Base-by-base conservation (phyloP, 192 early-diverging fungal species). In the Coemansia sp. region DNA sequence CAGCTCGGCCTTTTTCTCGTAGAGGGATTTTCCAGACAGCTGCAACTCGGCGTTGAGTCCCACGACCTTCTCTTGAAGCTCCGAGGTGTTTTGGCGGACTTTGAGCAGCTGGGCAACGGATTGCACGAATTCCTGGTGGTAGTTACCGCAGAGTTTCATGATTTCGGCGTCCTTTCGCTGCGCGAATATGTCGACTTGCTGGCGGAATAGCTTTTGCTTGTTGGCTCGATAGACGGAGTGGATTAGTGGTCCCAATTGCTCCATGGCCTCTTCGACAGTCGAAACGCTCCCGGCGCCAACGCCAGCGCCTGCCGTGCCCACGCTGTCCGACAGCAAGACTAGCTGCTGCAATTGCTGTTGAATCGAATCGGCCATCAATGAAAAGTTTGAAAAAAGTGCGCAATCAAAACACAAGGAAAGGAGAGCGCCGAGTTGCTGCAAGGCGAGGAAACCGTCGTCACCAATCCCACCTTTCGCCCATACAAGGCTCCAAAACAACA, bases 101-200 rank as follows among this genome's bases (percentile, higher is more conserved):
- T 97, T 96, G 46, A 99, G 85, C 29, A 99, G 87, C 68, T 98
- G 94, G 54, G 96, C 96, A 5, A 99, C 94, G 0, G 94, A 92
- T 66, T 96, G 74, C n/a, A 83, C 73, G 61, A 79, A 81, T 62
- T 75, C 96, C 85, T 98, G 92, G 76, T 97, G 97, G 76, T 99
- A 93, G 74, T 89, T 87, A 70, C 92, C 93, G 81, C 98, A 99
- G 85, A 99, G 93, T 60, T 92, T 89, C 84, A 98, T 96, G 64
- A 99, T 99, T 77, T 99, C 98, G 32, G 87, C 86, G 65, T 98
- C 96, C 66, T 98, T 98, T 54, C 88, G 87, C 54, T 88, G 82
- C 27, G 94, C 91, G 71, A 97, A 94, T 37, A 83, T 38, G 32
- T 88, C 84, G 15, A 99, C 86, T 56, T 94, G 92, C 39, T 96